Conservation (phyloP, 441 rosid species). For the Arabidopsis hybrid region DNA sequence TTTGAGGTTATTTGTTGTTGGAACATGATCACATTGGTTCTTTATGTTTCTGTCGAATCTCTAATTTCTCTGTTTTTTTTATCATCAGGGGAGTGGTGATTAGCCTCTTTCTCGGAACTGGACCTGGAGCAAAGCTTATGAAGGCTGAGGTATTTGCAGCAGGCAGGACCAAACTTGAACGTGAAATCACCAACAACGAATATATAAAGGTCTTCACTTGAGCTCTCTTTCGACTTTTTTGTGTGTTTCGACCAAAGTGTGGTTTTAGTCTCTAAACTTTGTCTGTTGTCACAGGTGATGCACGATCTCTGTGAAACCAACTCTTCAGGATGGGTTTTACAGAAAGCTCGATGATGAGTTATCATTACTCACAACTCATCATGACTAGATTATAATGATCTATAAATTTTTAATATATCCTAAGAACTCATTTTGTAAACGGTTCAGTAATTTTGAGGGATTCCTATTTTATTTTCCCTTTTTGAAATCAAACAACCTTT, state of each 20-base stretch:
- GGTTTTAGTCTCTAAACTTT: constrained; percentile 16
- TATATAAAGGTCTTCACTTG: constrained; percentile 63
- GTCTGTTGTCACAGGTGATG: constrained; percentile 62
- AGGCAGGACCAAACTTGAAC: constrained; percentile 50
- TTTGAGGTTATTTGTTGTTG: constrained; percentile 58
- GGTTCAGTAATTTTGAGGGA: constrained; percentile 2
- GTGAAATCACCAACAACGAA: constrained; percentile 57
- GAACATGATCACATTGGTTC: constrained; percentile 5
- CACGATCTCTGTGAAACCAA: constrained; percentile 72
- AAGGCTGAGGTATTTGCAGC: constrained; percentile 71
- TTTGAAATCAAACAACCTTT: background rate
- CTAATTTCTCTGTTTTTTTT: background rate
- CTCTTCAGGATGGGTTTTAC: constrained; percentile 71
- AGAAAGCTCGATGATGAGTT: constrained; percentile 43
- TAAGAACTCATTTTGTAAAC: background rate
- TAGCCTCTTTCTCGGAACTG: constrained; percentile 56
- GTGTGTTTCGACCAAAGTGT: constrained; percentile 4
- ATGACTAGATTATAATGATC: background rate
- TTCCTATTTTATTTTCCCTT: background rate
- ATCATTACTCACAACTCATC: background rate
- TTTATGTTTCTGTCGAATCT: constrained; percentile 13
- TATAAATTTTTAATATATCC: constrained; percentile 23
- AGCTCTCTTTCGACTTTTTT: constrained; percentile 14
- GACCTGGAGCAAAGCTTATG: constrained; percentile 67
- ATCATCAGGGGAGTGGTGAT: constrained; percentile 73